Evolutionary conservation across 179 eudicot genomes (phyloP), one percentile per base, ranked within the genome.

Genomic region (Silene vulgaris): DNA sequence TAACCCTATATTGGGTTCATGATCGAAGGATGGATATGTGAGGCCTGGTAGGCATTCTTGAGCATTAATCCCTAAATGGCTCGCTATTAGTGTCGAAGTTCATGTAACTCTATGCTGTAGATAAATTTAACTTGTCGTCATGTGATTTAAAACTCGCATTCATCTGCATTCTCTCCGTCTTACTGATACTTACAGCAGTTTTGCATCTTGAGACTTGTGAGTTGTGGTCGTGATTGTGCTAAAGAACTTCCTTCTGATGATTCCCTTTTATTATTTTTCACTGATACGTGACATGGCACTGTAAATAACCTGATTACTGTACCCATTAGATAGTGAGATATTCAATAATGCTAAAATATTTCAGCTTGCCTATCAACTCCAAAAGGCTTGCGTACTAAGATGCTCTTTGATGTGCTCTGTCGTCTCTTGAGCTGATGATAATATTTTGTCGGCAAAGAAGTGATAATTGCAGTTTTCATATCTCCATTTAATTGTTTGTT

Each of bases 401-500:
- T 40, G 30, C 45, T 40, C 54, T 69, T 69, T 69, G 57, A 69
- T 20, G 52, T n/a, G 48, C 19, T 40, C 1, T 68, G 71, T 52
- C 37, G 70, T 79, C 68, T 43, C 60, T 54, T 72, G 40, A 65
- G 45, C 14, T 57, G 69, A 65, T 52, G 23, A 29, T 28, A 20
- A 65, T 11, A 4, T 32, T 35, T 52, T 61, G 52, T 40, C 61
- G 30, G 35, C 28, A 63, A 71, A 68, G 69, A 61, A 28, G 70
- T 64, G 71, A 52, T 37, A 16, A 29, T 19, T 50, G 50, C 60
- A 56, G 23, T 65, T 23, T 23, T 59, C 37, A 56, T 48, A 37
- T 68, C 61, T 76, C 50, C 40, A 32, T 1, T 59, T 60, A 19
- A 62, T 81, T 68, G 74, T 7, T 72, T 75, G 48, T 72, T 68